These are phyloP conservation scores for Neurospora sp. DNA, from an alignment of 495 filamentous ascomycete species.

Conservation along the genomic window DNA sequence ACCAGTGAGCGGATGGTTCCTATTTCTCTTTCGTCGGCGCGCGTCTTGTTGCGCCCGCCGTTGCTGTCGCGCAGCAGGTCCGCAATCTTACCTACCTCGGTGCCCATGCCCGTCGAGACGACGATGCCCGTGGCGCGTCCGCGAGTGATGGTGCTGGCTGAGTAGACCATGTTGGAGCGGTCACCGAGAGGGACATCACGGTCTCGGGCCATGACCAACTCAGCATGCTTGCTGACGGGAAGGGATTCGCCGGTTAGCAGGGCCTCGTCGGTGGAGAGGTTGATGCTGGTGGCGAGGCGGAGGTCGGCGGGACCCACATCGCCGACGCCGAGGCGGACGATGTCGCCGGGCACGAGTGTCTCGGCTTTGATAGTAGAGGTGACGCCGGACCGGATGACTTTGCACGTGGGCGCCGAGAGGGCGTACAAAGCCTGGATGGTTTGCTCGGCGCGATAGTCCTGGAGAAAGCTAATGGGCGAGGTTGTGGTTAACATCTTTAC, in stretches of 20 bases:
- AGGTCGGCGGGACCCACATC: conserved; percentile 75
- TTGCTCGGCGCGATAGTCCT: conserved; percentile 81
- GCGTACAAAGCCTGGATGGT: conserved; percentile 72
- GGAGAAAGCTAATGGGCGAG: conserved; percentile 46
- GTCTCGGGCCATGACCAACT: conserved; percentile 18
- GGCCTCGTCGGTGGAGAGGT: conserved; percentile 39
- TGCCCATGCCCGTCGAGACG: conserved; percentile 62
- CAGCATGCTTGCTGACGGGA: conserved; percentile 29
- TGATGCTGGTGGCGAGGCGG: conserved; percentile 67
- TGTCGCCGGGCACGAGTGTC: conserved; percentile 68
- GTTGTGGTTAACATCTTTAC: background rate
- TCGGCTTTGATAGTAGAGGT: conserved; percentile 50
- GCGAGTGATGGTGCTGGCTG: conserved; percentile 55
- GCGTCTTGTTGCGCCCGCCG: conserved; percentile 29
- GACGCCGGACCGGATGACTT: conserved; percentile 59
- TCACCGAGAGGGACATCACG: conserved; percentile 50
- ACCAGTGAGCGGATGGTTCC: background rate
- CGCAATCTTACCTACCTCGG: conserved; percentile 76
- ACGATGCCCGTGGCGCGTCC: conserved; percentile 58
- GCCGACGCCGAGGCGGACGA: conserved; percentile 67
- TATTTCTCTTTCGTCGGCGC: conserved; percentile 31
- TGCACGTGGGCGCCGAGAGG: conserved; percentile 69
- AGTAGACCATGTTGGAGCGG: conserved; percentile 59
- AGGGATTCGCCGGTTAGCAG: conserved; percentile 61
- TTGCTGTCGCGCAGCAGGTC: conserved; percentile 44